Conservation (phyloP, 2,329 filamentous ascomycete species). For the Neonectria faginata region DNA sequence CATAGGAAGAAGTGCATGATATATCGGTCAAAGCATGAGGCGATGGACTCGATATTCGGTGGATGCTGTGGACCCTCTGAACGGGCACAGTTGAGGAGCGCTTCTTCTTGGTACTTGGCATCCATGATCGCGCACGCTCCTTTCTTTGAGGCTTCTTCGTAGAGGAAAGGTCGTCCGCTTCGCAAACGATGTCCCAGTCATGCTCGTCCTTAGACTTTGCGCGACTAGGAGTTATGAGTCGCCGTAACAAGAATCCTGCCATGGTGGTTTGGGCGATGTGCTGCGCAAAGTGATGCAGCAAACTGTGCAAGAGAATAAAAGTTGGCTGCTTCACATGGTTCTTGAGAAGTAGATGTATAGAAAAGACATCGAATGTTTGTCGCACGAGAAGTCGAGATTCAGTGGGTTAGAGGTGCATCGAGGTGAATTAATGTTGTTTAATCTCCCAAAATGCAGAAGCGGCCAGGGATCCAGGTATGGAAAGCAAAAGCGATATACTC, state of each 20-base stretch:
- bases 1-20: slow-evolving; percentile 54
- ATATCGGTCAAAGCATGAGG: slow-evolving; percentile 54
- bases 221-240: slow-evolving; percentile 39
- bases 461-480: slow-evolving; percentile 31
- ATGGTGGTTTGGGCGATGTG: slow-evolving; percentile 33
- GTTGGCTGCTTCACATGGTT: slow-evolving; percentile 36
- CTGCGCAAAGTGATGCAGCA: slow-evolving; percentile 29
- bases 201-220: slow-evolving; percentile 31
- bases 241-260: slow-evolving; percentile 41
- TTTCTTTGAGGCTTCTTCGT: slow-evolving; percentile 35
- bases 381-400: slow-evolving; percentile 26
- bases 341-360: slow-evolving; percentile 13
- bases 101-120: slow-evolving; percentile 38
- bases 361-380: slow-evolving; percentile 32
- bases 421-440: slow-evolving; percentile 32
- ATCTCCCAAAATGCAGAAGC: slow-evolving; percentile 32
- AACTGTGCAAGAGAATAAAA: slow-evolving; percentile 23
- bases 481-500: slow-evolving; percentile 31
- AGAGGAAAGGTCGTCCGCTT: slow-evolving; percentile 36
- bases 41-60: slow-evolving; percentile 53
- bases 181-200: slow-evolving; percentile 33
- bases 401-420: slow-evolving; percentile 2
- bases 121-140: slow-evolving; percentile 39
- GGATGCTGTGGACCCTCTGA: slow-evolving; percentile 53
- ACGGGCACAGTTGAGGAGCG: slow-evolving; percentile 36